These are phyloP conservation scores for Carallia brachiata DNA, from an alignment of 345 rosid species.

Conservation along the genomic window DNA sequence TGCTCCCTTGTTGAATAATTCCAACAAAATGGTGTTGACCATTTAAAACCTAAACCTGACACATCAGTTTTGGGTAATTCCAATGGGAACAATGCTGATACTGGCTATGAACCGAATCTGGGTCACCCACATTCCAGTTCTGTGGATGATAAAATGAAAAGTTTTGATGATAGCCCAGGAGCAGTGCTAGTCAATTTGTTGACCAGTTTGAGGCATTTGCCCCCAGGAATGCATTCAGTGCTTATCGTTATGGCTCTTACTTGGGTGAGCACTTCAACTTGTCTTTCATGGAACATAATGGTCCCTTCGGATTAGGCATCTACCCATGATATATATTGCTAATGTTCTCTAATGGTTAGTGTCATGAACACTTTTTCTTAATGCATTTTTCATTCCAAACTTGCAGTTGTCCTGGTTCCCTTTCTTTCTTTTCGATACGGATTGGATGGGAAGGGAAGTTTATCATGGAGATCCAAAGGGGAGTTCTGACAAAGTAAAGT, in stretches of 20 bases:
- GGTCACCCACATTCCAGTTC: constrained; percentile 33
- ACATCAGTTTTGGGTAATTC: constrained; percentile 21
- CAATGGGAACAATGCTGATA: constrained; percentile 35
- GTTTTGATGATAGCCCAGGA: constrained; percentile 74
- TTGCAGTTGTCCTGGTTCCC: constrained; percentile 96
- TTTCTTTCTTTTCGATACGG: constrained; percentile 93
- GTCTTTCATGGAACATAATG: background rate
- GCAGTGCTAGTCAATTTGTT: constrained; percentile 85
- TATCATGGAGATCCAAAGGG: constrained; percentile 91
- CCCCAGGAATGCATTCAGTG: constrained; percentile 91
- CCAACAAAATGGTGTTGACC: constrained; percentile 42
- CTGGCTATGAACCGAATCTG: constrained; percentile 36
- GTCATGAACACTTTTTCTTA: background rate
- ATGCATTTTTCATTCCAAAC: constrained; percentile 10
- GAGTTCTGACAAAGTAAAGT: constrained; percentile 43
- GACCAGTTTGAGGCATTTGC: constrained; percentile 93
- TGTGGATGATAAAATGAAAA: constrained; percentile 44
- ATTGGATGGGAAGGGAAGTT: constrained; percentile 99
- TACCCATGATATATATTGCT: background rate
- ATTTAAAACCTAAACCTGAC: constrained; percentile 44
- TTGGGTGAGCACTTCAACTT: constrained; percentile 62
- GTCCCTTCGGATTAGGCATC: constrained; percentile 1
- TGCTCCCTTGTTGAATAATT: constrained; percentile 78
- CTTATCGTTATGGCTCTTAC: constrained; percentile 93
- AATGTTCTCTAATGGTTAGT: constrained; percentile 12